Base-by-base conservation (phyloP, 208 protist species). In the Crithidia brevicula region DNA sequence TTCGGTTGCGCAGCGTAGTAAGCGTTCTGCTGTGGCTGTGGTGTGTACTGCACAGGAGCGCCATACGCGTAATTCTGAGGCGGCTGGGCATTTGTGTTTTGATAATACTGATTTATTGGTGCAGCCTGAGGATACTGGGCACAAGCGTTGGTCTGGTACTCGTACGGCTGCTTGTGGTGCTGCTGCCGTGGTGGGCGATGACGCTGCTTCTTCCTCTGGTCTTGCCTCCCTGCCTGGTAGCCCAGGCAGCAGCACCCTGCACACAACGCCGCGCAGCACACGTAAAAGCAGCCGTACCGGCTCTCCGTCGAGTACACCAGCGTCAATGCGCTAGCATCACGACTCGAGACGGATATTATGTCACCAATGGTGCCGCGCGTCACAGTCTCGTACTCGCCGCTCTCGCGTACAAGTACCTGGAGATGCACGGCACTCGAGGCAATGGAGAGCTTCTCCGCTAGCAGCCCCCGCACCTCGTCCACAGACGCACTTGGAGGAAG, bases 211-310 rank as follows among this genome's bases (percentile, higher is more conserved):
- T 56, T 18, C 16, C 18, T 47, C 42, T n/a, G 16, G 18, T 20
- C 38, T 4, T 38, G 15, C 23, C 38, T 56, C 5, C 50, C 50
- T 8, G 10, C 28, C 4, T 10, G 28, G 23, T 56, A 56, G 7
- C 30, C 50, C 4, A 30, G 6, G 11, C 28, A 25, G 38, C 30
- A 56, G 30, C 30, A 56, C 50, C 4, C 50, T 22, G 30, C 50
- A 20, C 23, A 56, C 9, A 56, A 30, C 23, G 50, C 50, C 10
- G 50, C 30, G 3, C 50, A 56, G 50, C 23, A 56, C 4, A 56
- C 7, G 16, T 56, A 56, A 18, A 56, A 56, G 50, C 50, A 56
- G 50, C 30, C 50, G 50, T 56, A 56, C 5, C 50, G 50, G 4
- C 30, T 56, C 23, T 56, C 50, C 50, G 23, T 56, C 50, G 30